Evolutionary conservation across 75 land plant species (phyloP), one percentile per base, ranked within the genome.

Genomic region (Picea sitchensis): DNA sequence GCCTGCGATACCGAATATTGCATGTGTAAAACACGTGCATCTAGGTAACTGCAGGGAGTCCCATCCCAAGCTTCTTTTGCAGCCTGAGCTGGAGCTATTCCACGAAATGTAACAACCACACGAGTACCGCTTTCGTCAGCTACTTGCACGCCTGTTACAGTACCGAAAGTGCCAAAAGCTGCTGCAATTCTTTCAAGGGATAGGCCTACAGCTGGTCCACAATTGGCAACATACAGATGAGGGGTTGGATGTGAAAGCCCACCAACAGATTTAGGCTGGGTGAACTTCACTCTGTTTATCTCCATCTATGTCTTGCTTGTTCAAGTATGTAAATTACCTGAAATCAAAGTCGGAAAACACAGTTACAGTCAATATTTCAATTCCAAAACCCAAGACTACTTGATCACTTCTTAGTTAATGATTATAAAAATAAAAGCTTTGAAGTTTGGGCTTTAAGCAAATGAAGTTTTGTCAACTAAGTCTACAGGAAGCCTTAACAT

Each of bases 151-250:
- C 80, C 87, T 61, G 79, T 64, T 2, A 95, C 88, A 14, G 82
- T 76, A 2, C 99, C 99, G 38, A 90, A 98, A 7, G 30, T 9
- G 68, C 75, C 72, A 77, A 98, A 98, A 9, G 75, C 90, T 2
- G 87, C 44, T 30, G 83, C 73, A 31, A 98, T 89, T 17, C 65
- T 21, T 73, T 82, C 83, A n/a, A 85, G 76, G 0, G 90, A 77
- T 9, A 95, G 60, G 11, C 98, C 99, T 0, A 96, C 87, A 12
- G 93, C 90, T 1, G 99, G 99, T 8, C 98, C 96, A 71, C 98
- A 95, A 79, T 98, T 98, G 18, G 98, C 99, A 44, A 98, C 99
- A 75, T 83, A 98, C 57, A 98, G 86, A 80, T 91, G 88, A 4
- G 92, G 83, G 44, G 89, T 88, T 23, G 86, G 80, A 61, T 62